Base-by-base conservation (phyloP, 2,329 filamentous ascomycete genomes). In the Cladosporium phlei region DNA sequence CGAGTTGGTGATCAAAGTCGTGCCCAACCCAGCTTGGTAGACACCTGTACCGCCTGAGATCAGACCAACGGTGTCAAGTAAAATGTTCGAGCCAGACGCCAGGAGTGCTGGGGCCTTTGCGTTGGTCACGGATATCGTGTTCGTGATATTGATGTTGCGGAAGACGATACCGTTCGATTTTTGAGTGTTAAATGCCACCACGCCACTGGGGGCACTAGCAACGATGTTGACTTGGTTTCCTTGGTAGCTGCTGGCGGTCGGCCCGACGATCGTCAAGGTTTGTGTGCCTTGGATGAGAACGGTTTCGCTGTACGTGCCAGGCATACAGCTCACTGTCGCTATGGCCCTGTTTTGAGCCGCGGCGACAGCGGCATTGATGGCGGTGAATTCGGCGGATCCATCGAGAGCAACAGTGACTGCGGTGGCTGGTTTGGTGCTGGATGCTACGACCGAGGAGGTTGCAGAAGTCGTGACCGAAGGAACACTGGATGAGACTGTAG, bases 221-320 rank as follows among this genome's bases (percentile, higher is more conserved):
- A 56, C 55, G 14, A 59, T 55, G 37, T 71, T 60, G 9, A 61
- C 64, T 39, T 66, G 53, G 38, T 72, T 72, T 25, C 64, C 53
- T 6, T 61, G 59, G 48, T 65, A 69, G 43, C 62, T 63, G 30
- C 49, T 54, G 20, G 56, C 43, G 5, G 55, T 57, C 0, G 60
- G 52, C 0, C 69, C 72, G 10, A 69, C 50, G 11, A 75, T 59
- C 0, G 71, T 71, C 9, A 75, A 66, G 0, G 69, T 59, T 2
- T 66, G 63, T 0, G 68, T 70, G 2, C 65, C 70, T 7, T 59
- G 53, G 4, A 75, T 60, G 0, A 62, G 62, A 19, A 75, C 57
- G 5, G 63, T 59, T 45, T 75, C 70, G 5, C 64, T 65, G 48
- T 74, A 75, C 0, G 69, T 73, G 11, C 72, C 72, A 1, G 69